A percentile compares a stretch with the other conserved stretches of the same genome.
Conservation (phyloP, 2,329 filamentous ascomycete species). For the Emmonsiellopsis sp. region DNA sequence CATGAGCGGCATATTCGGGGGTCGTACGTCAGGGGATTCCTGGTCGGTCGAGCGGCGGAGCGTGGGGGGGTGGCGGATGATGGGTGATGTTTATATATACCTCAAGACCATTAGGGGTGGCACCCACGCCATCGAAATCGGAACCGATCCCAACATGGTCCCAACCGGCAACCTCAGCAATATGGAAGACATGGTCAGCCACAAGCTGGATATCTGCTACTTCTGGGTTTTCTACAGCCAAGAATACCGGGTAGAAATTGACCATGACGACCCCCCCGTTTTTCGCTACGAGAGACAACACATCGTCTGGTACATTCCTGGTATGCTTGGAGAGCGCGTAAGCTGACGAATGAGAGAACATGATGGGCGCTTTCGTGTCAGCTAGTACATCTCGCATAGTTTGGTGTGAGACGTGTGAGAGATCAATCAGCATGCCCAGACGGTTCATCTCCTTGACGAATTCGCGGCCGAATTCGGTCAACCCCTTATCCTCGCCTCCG, state of each 20-base stretch:
- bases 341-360: constrained; percentile 16
- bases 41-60: no score
- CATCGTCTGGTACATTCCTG: constrained; percentile 35
- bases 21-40: no score
- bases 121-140: constrained; percentile 24
- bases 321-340: constrained; percentile 20
- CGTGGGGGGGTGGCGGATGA: no score
- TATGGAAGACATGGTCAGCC: constrained; percentile 29
- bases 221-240: constrained; percentile 19
- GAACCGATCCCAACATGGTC: constrained; percentile 27
- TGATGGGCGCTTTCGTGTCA: constrained; percentile 16
- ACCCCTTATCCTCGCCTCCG: constrained; percentile 12
- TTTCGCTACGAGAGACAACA: constrained; percentile 24
- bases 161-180: constrained; percentile 22
- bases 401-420: constrained; percentile 18
- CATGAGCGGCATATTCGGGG: no score
- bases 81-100: constrained; percentile 3
- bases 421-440: constrained; percentile 20
- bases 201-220: constrained; percentile 26
- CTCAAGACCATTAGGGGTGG: constrained; percentile 16
- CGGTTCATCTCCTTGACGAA: constrained; percentile 20
- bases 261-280: constrained; percentile 36
- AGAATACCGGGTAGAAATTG: constrained; percentile 26
- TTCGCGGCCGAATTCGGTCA: constrained; percentile 15
- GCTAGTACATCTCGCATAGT: constrained; percentile 16